Evolutionary conservation across 73 alveolate genomes (phyloP).

Genomic region (Paramecium bursaria): DNA sequence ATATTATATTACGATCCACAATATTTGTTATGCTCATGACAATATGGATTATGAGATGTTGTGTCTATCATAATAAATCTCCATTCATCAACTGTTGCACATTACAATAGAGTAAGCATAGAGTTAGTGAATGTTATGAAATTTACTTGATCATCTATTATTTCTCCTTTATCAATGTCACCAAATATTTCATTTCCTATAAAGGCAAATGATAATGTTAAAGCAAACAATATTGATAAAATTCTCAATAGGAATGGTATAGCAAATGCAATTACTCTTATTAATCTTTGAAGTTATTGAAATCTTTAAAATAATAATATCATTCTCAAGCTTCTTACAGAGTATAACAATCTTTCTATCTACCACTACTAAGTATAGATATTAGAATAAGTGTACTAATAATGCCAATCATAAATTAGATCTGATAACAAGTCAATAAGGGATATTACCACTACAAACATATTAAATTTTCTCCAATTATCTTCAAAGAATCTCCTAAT

Average conservation of each 20-base stretch:
- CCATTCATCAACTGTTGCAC: conserved; percentile 38
- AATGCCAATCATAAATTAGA: neutral
- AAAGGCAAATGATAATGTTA: conserved; percentile 34
- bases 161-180: conserved; percentile 42
- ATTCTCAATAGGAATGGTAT: conserved; percentile 37
- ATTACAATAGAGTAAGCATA: neutral
- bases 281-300: conserved; percentile 21
- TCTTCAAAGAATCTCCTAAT: conserved; percentile 24
- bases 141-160: conserved; percentile 12
- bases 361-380: conserved; percentile 10
- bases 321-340: conserved; percentile 36
- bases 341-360: neutral
- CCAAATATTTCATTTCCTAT: conserved; percentile 32
- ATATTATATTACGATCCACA: conserved; percentile 42
- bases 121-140: conserved; percentile 27
- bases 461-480: conserved; percentile 37
- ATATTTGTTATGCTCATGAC: conserved; percentile 17
- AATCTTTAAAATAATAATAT: conserved; percentile 46
- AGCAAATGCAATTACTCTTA: conserved; percentile 37
- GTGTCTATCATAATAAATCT: conserved; percentile 39
- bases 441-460: neutral
- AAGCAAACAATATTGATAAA: neutral
- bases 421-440: conserved; percentile 6
- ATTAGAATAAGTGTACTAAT: neutral
- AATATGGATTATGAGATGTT: conserved; percentile 28